These are phyloP conservation scores for Heliamphora exappendiculata DNA, from an alignment of 148 eudicot genomes.

Conservation along the genomic window DNA sequence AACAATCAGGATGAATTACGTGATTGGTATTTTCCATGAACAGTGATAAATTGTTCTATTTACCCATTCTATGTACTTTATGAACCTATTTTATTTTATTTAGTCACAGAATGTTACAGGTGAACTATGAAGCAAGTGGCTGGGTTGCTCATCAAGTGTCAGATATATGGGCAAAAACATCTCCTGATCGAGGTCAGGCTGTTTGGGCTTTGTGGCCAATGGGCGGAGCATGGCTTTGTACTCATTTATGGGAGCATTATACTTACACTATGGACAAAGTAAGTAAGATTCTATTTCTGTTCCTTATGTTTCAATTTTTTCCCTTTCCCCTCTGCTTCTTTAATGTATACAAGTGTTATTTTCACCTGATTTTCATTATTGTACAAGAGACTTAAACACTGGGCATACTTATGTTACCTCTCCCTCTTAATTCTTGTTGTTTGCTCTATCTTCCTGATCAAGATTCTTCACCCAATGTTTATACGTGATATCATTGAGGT, in stretches of 20 bases:
- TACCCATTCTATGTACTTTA: neutral
- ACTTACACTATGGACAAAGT: conserved; percentile 57
- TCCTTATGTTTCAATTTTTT: too few relatives aligned
- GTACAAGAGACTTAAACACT: too few relatives aligned
- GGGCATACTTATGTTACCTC: too few relatives aligned
- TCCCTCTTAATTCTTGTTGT: too few relatives aligned
- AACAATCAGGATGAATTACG: neutral
- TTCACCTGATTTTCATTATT: too few relatives aligned
- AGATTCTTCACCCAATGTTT: too few relatives aligned
- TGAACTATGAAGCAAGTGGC: conserved; percentile 74
- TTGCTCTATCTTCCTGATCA: too few relatives aligned
- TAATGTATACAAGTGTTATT: too few relatives aligned
- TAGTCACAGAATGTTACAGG: conserved; percentile 34
- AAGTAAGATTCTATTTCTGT: too few relatives aligned
- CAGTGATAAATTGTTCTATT: neutral
- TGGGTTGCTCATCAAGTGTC: conserved; percentile 84
- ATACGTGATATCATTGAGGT: too few relatives aligned
- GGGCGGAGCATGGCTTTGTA: conserved; percentile 96
- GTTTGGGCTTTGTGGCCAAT: conserved; percentile 92
- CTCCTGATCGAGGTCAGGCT: conserved; percentile 59
- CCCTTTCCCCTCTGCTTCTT: too few relatives aligned
- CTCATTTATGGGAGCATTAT: conserved; percentile 94
- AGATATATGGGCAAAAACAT: conserved; percentile 91
- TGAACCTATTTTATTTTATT: conserved; percentile 9
- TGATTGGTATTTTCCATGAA: neutral